Conservation (phyloP, 2,329 filamentous ascomycete genomes). For the Pseudovirgaria hyperparasitica region DNA sequence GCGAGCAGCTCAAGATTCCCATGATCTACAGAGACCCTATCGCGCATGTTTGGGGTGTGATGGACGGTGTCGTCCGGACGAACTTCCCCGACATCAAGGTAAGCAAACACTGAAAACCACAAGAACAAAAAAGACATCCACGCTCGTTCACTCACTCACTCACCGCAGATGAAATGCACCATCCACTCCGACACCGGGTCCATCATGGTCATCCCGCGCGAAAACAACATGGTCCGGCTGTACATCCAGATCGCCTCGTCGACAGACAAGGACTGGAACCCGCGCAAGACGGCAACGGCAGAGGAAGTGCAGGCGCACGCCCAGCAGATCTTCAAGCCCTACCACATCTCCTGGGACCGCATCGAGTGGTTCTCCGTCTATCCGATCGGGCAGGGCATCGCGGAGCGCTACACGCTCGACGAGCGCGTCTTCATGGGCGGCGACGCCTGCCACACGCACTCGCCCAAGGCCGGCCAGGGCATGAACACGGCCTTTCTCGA, state of each 20-base stretch:
- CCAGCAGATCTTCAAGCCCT: constrained; percentile 46
- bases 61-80: constrained; percentile 52
- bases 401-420: constrained; percentile 51
- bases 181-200: constrained; percentile 51
- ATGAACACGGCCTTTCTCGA: constrained; percentile 49
- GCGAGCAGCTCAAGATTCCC: constrained; percentile 53
- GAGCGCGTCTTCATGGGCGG: constrained; percentile 55
- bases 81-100: constrained; percentile 52
- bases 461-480: constrained; percentile 51
- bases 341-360: constrained; percentile 49
- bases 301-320: constrained; percentile 46
- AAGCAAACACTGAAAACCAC: constrained; percentile 4
- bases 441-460: constrained; percentile 51
- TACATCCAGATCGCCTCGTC: constrained; percentile 51
- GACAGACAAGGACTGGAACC: constrained; percentile 47
- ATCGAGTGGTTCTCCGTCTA: constrained; percentile 56
- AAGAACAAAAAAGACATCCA: too few relatives aligned
- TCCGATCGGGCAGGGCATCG: constrained; percentile 52
- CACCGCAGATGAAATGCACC: constrained; percentile 49
- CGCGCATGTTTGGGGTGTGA: constrained; percentile 52
- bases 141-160: too few relatives aligned
- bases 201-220: constrained; percentile 49
- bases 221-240: constrained; percentile 41
- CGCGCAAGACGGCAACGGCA: constrained; percentile 45
- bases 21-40: constrained; percentile 52